A percentile compares a stretch with the other conserved stretches of the same genome.
These are phyloP conservation scores for Echium plantagineum DNA, from an alignment of 257 asterid genomes.

Conservation along the genomic window DNA sequence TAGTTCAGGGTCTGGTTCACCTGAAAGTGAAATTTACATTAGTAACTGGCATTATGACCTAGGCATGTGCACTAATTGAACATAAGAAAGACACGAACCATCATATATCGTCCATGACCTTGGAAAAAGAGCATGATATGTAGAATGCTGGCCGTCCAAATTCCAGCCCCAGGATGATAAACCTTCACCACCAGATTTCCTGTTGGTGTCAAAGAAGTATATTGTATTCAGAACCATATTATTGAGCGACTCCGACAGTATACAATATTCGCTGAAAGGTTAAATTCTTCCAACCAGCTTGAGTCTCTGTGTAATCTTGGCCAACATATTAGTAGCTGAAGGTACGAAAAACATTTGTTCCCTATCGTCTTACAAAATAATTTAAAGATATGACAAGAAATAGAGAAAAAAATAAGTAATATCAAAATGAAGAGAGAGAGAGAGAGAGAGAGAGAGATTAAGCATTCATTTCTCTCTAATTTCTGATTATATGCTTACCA, in stretches of 20 bases:
- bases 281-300: neutral
- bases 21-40: slow-evolving; percentile 29
- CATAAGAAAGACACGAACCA: slow-evolving; percentile 33
- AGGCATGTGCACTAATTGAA: slow-evolving; percentile 8
- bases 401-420: too few species aligned
- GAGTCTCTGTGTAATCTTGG: neutral
- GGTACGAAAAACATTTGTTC: neutral
- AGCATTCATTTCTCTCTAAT: neutral
- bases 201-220: slow-evolving; percentile 17
- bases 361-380: neutral
- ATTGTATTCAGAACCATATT: neutral
- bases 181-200: slow-evolving; percentile 81
- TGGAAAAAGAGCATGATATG: slow-evolving; percentile 96
- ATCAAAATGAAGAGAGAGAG: too few species aligned
- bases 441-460: too few species aligned
- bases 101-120: slow-evolving; percentile 97
- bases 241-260: neutral
- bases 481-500: slow-evolving; percentile 46
- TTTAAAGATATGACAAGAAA: too few species aligned
- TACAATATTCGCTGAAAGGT: neutral
- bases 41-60: slow-evolving; percentile 7
- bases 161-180: slow-evolving; percentile 99
- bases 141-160: slow-evolving; percentile 88
- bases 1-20: slow-evolving; percentile 97
- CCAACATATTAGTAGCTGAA: neutral